phyloP scores from a whole-genome alignment of 768 basidiomycete species.

The Pleurotus tuber-regium region DNA sequence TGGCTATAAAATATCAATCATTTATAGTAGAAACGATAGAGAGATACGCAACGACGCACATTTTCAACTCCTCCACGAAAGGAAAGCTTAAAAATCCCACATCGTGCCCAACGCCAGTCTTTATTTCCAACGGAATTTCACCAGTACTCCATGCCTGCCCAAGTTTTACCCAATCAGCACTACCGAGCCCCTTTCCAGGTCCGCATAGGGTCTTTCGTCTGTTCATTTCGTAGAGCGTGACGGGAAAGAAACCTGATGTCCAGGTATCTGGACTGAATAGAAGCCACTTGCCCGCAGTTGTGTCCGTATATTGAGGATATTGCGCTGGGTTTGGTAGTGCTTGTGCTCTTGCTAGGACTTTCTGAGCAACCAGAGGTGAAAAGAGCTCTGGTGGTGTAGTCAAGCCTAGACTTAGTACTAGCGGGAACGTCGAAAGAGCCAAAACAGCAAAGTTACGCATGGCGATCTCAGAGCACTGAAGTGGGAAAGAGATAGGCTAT shows the following conservation, averaged over 20 bases:
- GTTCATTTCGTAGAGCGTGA: constrained; percentile 57
- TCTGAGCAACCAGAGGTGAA: constrained; percentile 55
- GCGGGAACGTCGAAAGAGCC: neutral
- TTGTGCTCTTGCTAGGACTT: constrained; percentile 55
- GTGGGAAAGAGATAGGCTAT: neutral
- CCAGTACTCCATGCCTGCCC: constrained; percentile 51
- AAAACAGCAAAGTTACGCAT: neutral
- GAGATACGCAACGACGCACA: constrained; percentile 39
- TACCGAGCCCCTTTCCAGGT: constrained; percentile 33
- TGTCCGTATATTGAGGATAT: constrained; percentile 64
- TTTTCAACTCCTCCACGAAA: constrained; percentile 55
- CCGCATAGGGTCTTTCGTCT: constrained; percentile 49
- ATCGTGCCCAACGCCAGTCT: constrained; percentile 58
- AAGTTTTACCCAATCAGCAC: constrained; percentile 56
- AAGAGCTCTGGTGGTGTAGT: constrained; percentile 46
- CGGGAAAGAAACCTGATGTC: constrained; percentile 70
- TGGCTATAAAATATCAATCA: constrained; percentile 37
- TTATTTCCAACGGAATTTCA: constrained; percentile 45
- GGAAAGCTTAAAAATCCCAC: constrained; percentile 72
- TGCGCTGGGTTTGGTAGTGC: constrained; percentile 38
- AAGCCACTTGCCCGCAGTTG: constrained; percentile 45
- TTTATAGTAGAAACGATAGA: neutral
- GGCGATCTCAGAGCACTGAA: neutral
- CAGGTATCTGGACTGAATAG: constrained; percentile 56
- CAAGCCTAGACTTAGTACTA: neutral